Evolutionary conservation across 2,329 filamentous ascomycete genomes (phyloP).

Genomic region (Coniella lustricola): DNA sequence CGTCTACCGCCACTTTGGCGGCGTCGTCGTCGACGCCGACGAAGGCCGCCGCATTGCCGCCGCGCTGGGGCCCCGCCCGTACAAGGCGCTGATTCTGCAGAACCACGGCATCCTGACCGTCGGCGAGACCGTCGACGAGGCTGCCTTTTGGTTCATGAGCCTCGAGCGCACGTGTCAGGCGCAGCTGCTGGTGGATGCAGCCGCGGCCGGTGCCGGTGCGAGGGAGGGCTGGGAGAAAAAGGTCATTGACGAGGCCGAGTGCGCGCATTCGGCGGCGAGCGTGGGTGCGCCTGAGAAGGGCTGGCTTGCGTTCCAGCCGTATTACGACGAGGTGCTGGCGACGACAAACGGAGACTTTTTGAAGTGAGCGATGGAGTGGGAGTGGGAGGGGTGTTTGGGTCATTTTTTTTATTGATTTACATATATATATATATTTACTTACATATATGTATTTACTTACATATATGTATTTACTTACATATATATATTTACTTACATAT

Average conservation of each 20-base stretch:
- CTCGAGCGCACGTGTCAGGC: slow-evolving; percentile 61
- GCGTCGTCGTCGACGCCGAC: slow-evolving; percentile 48
- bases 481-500: too few species aligned
- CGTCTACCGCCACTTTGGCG: slow-evolving; percentile 52
- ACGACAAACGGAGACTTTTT: slow-evolving; percentile 44
- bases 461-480: too few species aligned
- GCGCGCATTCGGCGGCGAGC: slow-evolving; percentile 21
- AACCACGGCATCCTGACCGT: slow-evolving; percentile 68
- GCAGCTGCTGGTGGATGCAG: slow-evolving; percentile 57
- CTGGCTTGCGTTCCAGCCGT: slow-evolving; percentile 45
- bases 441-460: too few species aligned
- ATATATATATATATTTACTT: too few species aligned
- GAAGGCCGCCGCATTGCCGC: slow-evolving; percentile 58
- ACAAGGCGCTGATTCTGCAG: slow-evolving; percentile 57
- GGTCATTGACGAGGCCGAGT: slow-evolving; percentile 30
- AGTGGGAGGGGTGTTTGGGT: too few species aligned
- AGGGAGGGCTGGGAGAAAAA: slow-evolving; percentile 24
- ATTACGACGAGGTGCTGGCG: slow-evolving; percentile 46
- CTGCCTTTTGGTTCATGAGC: slow-evolving; percentile 60
- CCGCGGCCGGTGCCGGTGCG: too few species aligned
- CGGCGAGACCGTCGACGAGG: slow-evolving; percentile 64
- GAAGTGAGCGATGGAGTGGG: too few species aligned
- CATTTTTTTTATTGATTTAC: too few species aligned
- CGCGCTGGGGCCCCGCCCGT: slow-evolving; percentile 52
- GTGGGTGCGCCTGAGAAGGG: slow-evolving; percentile 42